Evolutionary conservation across 495 filamentous ascomycete species (phyloP), one percentile per base, ranked within the genome.

Genomic region (Aspergillus panamensis): DNA sequence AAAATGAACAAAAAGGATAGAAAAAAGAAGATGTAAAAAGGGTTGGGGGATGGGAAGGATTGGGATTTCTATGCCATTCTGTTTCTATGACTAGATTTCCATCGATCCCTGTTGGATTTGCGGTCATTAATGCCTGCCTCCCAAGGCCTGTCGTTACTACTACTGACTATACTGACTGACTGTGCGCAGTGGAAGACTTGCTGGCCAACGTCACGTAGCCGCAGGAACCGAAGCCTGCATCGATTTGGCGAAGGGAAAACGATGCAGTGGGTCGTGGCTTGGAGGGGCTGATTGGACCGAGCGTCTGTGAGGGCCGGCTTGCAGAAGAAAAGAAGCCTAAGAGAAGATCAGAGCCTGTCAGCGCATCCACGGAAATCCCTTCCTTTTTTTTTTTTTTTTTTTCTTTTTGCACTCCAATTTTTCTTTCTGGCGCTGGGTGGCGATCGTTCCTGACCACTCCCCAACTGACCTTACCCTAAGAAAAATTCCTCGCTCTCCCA

Each of bases 221-320:
- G 66, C 66, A 68, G 66, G 66, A 65, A 65, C 55, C 60, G 40
- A 64, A 61, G 50, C 57, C 63, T 48, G 61, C 61, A 61, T 49
- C 55, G 56, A 44, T 58, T 63, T 64, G 50, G 58, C 47, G 50
- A 53, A 58, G 48, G 59, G 51, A 60, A 65, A 60, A 54, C 47
- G 58, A 51, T 45, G 30, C 44, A 35, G 59, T 64, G 62, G 60
- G 51, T 50, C 57, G 30, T 48, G 35, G 52, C 58, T 63, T 63
- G 61, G 64, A 59, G 60, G 59, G 65, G 51, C 40, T 63, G 58
- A 55, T 63, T 66, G 63, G 66, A 63, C 66, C 61, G 55, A 64
- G 66, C 66, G 65, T 56, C 55, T 43, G 44, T 57, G 17, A 44
- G 48, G 49, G 25, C 25, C 55, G 44, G 48, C 31, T 51, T 61